Percentiles rank a stretch among this genome's conserved stretches.
Evolutionary conservation across 1,139 yeast genomes (phyloP).

Genomic region (Magnusiomyces suaveolens): DNA sequence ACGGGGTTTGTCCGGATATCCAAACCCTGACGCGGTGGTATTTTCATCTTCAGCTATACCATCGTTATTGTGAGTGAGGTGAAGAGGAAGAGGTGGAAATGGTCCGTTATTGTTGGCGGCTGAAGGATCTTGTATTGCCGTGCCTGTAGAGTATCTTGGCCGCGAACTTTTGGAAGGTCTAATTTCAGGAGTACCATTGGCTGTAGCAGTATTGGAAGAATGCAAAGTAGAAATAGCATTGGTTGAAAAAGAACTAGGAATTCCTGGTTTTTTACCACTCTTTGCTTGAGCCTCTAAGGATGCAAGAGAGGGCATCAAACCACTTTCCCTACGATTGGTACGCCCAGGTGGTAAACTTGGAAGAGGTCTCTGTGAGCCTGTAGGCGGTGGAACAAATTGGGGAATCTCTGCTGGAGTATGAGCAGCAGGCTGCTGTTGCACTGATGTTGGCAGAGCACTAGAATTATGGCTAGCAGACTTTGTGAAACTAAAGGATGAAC

Average conservation of each 20-base stretch:
- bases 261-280: no score
- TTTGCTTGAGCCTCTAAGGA: not conserved
- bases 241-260: not conserved
- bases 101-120: not conserved
- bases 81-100: not conserved
- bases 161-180: not conserved
- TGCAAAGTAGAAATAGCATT: not conserved
- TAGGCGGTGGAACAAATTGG: not conserved
- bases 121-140: not conserved
- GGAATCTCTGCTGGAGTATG: not conserved
- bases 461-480: not conserved
- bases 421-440: not conserved
- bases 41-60: not conserved
- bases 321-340: constrained; percentile 1
- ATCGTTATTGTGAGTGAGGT: not conserved
- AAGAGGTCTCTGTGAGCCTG: constrained; percentile 1
- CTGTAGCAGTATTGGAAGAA: not conserved
- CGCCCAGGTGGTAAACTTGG: constrained; percentile 3
- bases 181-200: not conserved
- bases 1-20: not conserved
- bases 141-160: not conserved
- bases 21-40: not conserved
- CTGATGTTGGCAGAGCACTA: not conserved
- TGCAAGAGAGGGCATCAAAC: not conserved
- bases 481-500: not conserved